Base-by-base conservation (phyloP, 2,329 filamentous ascomycete genomes). In the Teratosphaeriaceae sp. region DNA sequence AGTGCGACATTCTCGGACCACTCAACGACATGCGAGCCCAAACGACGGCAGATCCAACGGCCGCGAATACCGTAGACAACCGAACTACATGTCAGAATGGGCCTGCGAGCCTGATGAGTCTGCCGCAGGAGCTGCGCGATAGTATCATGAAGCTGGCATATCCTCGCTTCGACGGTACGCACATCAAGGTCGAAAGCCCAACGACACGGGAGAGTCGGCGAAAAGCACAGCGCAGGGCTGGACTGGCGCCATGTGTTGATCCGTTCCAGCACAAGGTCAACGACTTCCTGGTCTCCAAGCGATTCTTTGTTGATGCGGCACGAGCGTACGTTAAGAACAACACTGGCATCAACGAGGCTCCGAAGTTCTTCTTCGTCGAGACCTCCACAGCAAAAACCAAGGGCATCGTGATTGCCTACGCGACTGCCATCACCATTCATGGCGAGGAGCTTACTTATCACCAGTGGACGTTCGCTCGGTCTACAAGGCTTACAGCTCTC, bases 51-150 rank as follows among this genome's bases (percentile, higher is more conserved):
- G 20, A 34, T 34, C 6, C 31, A 34, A 20, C 31, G 31, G 3
- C 4, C 11, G n/a, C 31, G 15, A 19, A 5, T 18, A 5, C n/a
- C n/a, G n/a, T n/a, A n/a, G n/a, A n/a, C n/a, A n/a, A n/a, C n/a
- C n/a, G n/a, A n/a, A n/a, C n/a, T n/a, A n/a, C n/a, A n/a, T n/a
- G n/a, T n/a, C n/a, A n/a, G n/a, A 27, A 27, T 8, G 35, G 23
- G 20, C 19, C 35, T 24, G 12, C 18, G 21, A 23, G 5, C 35
- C 24, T 39, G 13, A 11, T 39, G 15, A 39, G 22, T 19, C 37
- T 39, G 3, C 37, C 37, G 5, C 22, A 39, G 21, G 37, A 39
- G 37, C 22, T 39, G 3, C 37, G 13, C 8, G 37, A 39, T 16
- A 18, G 16, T 8, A 39, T 39, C 37, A 27, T 39, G 22, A n/a